These are phyloP conservation scores for Hypoxylon sp. DNA, from an alignment of 2,329 filamentous ascomycete genomes.

Conservation along the genomic window DNA sequence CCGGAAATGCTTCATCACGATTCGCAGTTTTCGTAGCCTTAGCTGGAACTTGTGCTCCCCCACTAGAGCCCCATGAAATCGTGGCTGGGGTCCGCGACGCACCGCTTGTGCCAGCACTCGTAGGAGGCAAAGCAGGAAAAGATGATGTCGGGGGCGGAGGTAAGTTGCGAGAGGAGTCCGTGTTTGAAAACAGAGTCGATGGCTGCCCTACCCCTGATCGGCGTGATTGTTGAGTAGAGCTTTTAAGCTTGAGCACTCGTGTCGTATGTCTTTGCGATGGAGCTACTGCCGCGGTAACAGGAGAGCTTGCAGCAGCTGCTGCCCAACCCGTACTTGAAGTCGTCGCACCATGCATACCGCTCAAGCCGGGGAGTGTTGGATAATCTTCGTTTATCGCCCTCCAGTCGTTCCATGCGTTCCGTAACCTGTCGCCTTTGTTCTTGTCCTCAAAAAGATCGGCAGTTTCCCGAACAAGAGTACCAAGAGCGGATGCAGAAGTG, in stretches of 20 bases:
- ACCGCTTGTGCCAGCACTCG: slow-evolving; percentile 13
- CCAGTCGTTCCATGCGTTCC: slow-evolving; percentile 94
- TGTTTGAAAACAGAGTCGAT: slow-evolving; percentile 32
- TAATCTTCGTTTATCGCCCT: slow-evolving; percentile 97
- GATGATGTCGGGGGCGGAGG: slow-evolving; percentile 41
- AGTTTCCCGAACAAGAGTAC: slow-evolving; percentile 90
- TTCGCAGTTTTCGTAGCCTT: slow-evolving; percentile 43
- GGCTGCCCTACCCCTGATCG: slow-evolving; percentile 51
- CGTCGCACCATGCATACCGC: slow-evolving; percentile 74
- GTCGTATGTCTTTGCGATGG: slow-evolving; percentile 65
- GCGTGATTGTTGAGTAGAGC: slow-evolving; percentile 59
- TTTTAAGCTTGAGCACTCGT: slow-evolving; percentile 70
- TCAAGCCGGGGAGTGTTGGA: slow-evolving; percentile 83
- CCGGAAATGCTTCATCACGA: slow-evolving; percentile 79
- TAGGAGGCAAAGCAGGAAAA: slow-evolving; percentile 51
- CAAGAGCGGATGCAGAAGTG: slow-evolving; percentile 82
- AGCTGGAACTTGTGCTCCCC: slow-evolving; percentile 30
- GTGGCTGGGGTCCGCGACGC: slow-evolving; percentile 40
- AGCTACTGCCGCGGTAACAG: slow-evolving; percentile 54
- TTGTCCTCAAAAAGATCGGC: slow-evolving; percentile 93
- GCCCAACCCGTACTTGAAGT: slow-evolving; percentile 71
- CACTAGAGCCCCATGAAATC: slow-evolving; percentile 45
- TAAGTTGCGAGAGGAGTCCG: slow-evolving; percentile 23
- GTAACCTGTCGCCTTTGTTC: slow-evolving; percentile 77
- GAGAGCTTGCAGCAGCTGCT: slow-evolving; percentile 65